Evolutionary conservation across 257 asterid genomes (phyloP).

Genomic region (Solanum piurae): DNA sequence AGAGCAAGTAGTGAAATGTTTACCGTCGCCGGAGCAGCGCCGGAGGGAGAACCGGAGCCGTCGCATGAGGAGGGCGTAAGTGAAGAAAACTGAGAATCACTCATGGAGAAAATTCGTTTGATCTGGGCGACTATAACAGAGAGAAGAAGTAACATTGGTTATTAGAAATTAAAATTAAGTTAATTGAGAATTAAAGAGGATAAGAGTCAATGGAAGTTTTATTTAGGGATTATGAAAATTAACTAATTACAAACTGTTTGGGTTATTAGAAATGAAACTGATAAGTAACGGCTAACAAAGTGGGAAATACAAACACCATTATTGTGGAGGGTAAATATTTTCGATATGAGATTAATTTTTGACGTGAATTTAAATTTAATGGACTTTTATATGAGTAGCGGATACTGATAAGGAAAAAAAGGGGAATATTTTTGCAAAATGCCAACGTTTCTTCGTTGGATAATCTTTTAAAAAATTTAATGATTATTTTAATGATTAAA

Average conservation of each 20-base stretch:
- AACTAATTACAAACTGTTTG: neutral
- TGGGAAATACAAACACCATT: neutral
- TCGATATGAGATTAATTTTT: too few relatives aligned
- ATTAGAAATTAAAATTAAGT: neutral
- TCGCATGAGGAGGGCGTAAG: slow-evolving; percentile 17
- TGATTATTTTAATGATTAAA: neutral
- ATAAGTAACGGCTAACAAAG: neutral
- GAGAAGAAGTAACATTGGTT: neutral
- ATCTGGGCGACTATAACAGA: neutral
- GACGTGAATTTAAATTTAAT: too few relatives aligned
- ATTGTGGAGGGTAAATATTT: too few relatives aligned
- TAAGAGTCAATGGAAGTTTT: neutral
- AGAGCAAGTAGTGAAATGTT: neutral
- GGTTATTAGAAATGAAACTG: neutral
- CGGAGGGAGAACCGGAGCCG: slow-evolving; percentile 8
- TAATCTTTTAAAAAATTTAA: neutral
- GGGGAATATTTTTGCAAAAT: neutral
- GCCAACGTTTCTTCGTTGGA: slow-evolving; percentile 3
- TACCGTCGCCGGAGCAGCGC: slow-evolving; percentile 1
- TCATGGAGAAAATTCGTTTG: slow-evolving; percentile 4
- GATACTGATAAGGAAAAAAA: neutral
- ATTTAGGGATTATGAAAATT: neutral
- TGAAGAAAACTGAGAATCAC: slow-evolving; percentile 12
- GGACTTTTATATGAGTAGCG: too few relatives aligned
- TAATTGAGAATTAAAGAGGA: neutral